Base-by-base conservation (phyloP, 495 filamentous ascomycete genomes). In the Stereocaulon alpinum region DNA sequence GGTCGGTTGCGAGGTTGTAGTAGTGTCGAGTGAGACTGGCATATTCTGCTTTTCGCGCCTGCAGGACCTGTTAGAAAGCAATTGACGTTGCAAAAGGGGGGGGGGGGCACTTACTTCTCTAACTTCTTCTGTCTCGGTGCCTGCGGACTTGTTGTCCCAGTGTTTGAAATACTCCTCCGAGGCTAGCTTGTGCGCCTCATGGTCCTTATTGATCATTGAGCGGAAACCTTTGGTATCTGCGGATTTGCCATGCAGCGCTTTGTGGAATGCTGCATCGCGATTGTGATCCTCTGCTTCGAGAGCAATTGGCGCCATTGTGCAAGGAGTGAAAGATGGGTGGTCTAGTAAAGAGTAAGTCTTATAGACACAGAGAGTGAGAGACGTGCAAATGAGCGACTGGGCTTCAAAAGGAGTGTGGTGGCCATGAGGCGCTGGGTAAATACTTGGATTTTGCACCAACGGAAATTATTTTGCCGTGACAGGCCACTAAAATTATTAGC, bases 121-220 rank as follows among this genome's bases (percentile, higher is more conserved):
- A 61, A 79, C 85, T 58, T 82, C 87, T 30, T 82, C 80, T 0
- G 92, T 98, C 81, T 98, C 93, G 27, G 80, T 77, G 44, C 78
- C 82, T 42, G 76, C 88, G 58, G 71, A 71, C 77, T 97, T 93
- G 78, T 94, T 89, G 75, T 98, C 93, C 87, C 92, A 98, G 74
- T 96, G 95, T 84, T 96, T 98, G 83, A 96, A 97, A 77, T 98
- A 98, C 74, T 97, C 92, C 67, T 96, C 91, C 40, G 95, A 82
- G 52, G 93, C 92, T 51, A 88, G 82, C 75, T 91, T 83, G 71
- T 97, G 88, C 3, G 93, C 90, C 12, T 76, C 76, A 54, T 78
- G 75, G 72, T 92, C 86, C 76, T 98, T 98, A 66, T 79, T 77
- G 58, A 95, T 75, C 86, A 96, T 88, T 61, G 93, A 87, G 63